Evolutionary conservation across 257 asterid genomes (phyloP).

Genomic region (Gentiana dahurica): DNA sequence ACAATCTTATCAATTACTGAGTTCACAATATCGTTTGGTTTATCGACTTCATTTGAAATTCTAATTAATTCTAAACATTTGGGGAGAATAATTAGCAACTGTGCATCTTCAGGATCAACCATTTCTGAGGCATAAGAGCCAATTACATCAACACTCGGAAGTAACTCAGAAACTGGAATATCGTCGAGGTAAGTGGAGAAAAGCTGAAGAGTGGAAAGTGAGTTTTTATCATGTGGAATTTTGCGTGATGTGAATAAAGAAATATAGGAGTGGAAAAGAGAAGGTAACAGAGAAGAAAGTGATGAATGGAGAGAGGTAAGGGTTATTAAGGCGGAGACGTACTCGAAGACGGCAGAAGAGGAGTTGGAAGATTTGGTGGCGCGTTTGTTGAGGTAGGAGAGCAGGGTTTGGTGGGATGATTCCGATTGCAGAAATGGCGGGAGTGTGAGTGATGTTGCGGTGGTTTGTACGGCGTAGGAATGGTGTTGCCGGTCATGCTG

Average conservation of each 20-base stretch:
- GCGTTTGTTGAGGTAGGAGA: constrained; percentile 57
- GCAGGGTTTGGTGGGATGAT: constrained; percentile 40
- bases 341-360: constrained; percentile 42
- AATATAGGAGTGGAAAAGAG: constrained; percentile 39
- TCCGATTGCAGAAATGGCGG: constrained; percentile 50
- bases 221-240: constrained; percentile 51
- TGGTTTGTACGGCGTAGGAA: constrained; percentile 25
- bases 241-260: constrained; percentile 44
- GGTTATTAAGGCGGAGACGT: constrained; percentile 49
- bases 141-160: constrained; percentile 26
- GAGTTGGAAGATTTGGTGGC: constrained; percentile 35
- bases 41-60: constrained; percentile 45
- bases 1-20: constrained; percentile 42
- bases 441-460: constrained; percentile 10
- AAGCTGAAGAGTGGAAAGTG: constrained; percentile 46
- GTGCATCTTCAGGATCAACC: constrained; percentile 46
- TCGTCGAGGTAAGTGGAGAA: constrained; percentile 44
- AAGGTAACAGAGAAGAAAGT: constrained; percentile 41
- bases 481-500: constrained; percentile 18
- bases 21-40: constrained; percentile 29
- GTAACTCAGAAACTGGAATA: constrained; percentile 28
- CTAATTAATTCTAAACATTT: constrained; percentile 51
- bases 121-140: constrained; percentile 34
- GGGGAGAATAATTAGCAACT: constrained; percentile 45
- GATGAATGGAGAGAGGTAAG: constrained; percentile 44